These are phyloP conservation scores for Angomonas ambiguus DNA, from an alignment of 208 protist species.

Conservation along the genomic window DNA sequence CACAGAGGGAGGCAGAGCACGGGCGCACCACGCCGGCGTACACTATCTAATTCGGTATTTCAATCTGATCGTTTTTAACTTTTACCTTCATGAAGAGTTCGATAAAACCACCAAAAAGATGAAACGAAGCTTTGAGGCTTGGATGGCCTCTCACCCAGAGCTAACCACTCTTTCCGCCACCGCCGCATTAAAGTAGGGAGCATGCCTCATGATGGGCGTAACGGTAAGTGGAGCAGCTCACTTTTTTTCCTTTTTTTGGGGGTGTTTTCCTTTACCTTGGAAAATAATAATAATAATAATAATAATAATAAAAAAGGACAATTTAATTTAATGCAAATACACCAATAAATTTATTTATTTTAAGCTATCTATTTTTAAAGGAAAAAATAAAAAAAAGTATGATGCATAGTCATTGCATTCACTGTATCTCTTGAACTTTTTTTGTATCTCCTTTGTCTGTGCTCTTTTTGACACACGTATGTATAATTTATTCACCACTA, in stretches of 20 bases:
- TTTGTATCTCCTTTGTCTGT: background rate
- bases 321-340: too few relatives aligned
- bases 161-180: constrained; percentile 53
- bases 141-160: constrained; percentile 65
- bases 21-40: constrained; percentile 78
- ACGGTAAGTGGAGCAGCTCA: background rate
- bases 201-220: constrained; percentile 3
- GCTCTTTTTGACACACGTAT: background rate
- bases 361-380: constrained; percentile 3
- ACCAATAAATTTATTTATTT: constrained; percentile 15
- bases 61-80: constrained; percentile 84
- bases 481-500: too few relatives aligned
- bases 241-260: background rate
- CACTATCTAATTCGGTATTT: constrained; percentile 87
- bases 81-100: constrained; percentile 83
- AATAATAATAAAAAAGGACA: too few relatives aligned
- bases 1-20: constrained; percentile 63
- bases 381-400: constrained; percentile 12
- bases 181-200: constrained; percentile 46
- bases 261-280: background rate
- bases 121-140: constrained; percentile 48
- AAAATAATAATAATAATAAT: background rate
- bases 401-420: background rate
- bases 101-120: constrained; percentile 52
- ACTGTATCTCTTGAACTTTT: too few relatives aligned